Percentiles rank a stretch among this genome's conserved stretches.
These are phyloP conservation scores for Chalaropsis thielavioides DNA, from an alignment of 2,329 filamentous ascomycete genomes.

Conservation along the genomic window DNA sequence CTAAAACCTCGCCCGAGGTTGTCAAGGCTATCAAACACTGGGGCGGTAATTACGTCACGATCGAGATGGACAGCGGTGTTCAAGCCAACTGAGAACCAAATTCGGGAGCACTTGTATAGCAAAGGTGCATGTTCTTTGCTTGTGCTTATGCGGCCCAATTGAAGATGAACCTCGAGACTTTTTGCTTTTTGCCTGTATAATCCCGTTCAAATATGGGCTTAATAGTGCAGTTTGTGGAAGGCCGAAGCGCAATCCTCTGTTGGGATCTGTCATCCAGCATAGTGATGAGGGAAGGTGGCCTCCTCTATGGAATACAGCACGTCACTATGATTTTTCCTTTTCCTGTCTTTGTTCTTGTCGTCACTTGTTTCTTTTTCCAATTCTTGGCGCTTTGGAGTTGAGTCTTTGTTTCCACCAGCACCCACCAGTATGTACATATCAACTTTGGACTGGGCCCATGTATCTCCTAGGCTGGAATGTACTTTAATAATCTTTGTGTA, in stretches of 20 bases:
- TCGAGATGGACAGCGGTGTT: constrained; percentile 53
- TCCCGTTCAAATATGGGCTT: neutral
- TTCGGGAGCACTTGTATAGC: constrained; percentile 19
- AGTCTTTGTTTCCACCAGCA: neutral
- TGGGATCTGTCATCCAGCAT: no score
- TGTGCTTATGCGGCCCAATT: neutral
- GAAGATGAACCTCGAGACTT: no score
- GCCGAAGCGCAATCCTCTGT: no score
- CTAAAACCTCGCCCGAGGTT: constrained; percentile 53
- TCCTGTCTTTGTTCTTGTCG: neutral
- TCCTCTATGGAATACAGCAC: no score
- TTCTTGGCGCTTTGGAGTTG: neutral
- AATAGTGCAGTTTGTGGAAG: neutral
- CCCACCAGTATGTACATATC: no score
- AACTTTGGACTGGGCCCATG: no score
- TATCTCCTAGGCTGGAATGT: no score
- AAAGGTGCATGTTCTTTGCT: neutral
- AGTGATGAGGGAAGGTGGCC: no score
- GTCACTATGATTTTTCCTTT: neutral
- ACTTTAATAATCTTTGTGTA: no score
- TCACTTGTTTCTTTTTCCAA: neutral
- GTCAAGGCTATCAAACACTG: constrained; percentile 52
- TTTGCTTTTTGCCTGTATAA: no score
- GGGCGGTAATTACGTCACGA: constrained; percentile 36
- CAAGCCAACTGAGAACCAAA: constrained; percentile 17